Base-by-base conservation (phyloP, 805 yeast genomes). In the Saturnispora mendoncae region DNA sequence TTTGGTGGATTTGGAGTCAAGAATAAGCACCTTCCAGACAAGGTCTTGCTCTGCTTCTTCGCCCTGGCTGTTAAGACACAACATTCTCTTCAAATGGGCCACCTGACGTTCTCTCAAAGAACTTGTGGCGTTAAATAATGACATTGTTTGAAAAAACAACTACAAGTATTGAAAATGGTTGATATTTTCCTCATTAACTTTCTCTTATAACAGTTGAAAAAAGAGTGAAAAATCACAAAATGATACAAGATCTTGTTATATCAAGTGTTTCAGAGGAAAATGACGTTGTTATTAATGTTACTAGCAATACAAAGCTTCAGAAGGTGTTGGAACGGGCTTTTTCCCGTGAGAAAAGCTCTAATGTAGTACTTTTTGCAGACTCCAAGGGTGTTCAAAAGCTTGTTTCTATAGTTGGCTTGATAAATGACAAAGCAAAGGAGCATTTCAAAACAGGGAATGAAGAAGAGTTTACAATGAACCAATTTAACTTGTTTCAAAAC, bases 21-120 rank as follows among this genome's bases (percentile, higher is more conserved):
- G 69, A 4, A 92, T 75, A 37, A 92, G 69, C 7, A 84, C 95
- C 56, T 92, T 92, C 99, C 98, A 92, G 23, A 80, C 69, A 41
- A 84, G 69, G 47, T 82, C 90, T 49, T 80, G 86, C 51, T 79
- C 84, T 38, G 68, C 73, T 45, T 71, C 72, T 17, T 71, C 63
- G 6, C 80, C 71, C 29, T 74, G 43, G 5, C 20, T 29, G 32
- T 90, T 90, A 56, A 87, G 71, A 56, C 83, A 80, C 45, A 90
- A 78, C 92, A 92, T 83, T 47, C 80, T 82, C 68, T 84, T 84
- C 54, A 90, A 68, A 37, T 73, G 54, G 18, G 49, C 40, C 19
- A 57, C 54, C 44, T 58, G 63, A 36, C 61, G 48, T 33, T 54
- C 57, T 36, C 63, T 48, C 19, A 58, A 48, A 25, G 52, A 45